Conservation (phyloP, 306 rosid genomes). For the Dalbergia cultrata region DNA sequence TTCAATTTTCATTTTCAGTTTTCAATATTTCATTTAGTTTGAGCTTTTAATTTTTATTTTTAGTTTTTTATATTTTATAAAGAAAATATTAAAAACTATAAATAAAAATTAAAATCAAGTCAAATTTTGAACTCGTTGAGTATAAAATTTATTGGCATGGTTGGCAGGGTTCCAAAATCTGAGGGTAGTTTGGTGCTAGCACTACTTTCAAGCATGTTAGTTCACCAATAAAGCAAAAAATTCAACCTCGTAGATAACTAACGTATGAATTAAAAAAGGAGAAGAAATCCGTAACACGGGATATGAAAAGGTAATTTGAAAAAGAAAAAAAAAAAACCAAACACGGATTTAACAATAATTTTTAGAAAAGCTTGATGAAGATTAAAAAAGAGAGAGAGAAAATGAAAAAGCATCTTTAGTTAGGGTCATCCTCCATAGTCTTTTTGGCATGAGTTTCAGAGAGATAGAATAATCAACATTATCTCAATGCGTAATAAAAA, state of each 20-base stretch:
- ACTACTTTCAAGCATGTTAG: slow-evolving; percentile 48
- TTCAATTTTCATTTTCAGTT: no score
- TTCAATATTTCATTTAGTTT: no score
- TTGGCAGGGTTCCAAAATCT: slow-evolving; percentile 7
- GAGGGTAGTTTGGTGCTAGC: slow-evolving; percentile 38
- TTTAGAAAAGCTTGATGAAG: neutral
- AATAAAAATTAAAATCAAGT: no score
- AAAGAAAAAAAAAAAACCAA: neutral
- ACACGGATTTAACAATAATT: neutral
- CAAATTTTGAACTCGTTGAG: no score
- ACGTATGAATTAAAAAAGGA: neutral
- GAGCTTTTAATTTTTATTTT: no score
- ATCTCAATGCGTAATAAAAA: neutral
- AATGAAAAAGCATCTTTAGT: neutral
- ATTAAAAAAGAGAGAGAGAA: neutral
- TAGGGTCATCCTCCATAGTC: slow-evolving; percentile 11
- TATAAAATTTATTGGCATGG: slow-evolving; percentile 1
- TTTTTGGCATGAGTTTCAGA: slow-evolving; percentile 31
- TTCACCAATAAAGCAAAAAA: slow-evolving; percentile 43
- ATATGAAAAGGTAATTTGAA: neutral
- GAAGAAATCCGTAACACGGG: neutral
- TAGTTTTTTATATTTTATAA: no score
- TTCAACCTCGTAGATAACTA: slow-evolving; percentile 43
- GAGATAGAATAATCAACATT: slow-evolving; percentile 35
- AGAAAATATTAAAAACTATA: no score